Percentiles rank a stretch among this genome's conserved stretches.
Conservation (phyloP, 345 rosid species). For the Eucalyptus erythrocorys region DNA sequence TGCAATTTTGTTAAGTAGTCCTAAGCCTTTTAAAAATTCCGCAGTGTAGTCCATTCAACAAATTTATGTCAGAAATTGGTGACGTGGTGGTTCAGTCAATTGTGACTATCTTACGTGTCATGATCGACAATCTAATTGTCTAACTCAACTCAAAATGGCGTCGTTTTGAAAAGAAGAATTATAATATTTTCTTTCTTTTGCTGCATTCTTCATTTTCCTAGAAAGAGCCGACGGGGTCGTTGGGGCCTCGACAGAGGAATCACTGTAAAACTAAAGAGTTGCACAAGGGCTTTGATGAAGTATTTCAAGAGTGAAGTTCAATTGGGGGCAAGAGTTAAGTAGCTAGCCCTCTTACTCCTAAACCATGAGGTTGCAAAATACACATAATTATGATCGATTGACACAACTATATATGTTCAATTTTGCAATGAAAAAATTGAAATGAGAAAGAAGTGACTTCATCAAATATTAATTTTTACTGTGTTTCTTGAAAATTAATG, state of each 20-base stretch:
- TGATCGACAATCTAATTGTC: fast-evolving
- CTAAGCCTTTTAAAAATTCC: background rate
- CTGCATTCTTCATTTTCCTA: background rate
- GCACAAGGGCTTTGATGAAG: background rate
- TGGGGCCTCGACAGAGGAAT: too few relatives aligned
- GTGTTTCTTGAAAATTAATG: background rate
- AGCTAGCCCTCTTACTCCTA: background rate
- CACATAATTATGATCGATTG: background rate
- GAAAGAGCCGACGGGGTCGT: fast-evolving
- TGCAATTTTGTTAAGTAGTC: too few relatives aligned
- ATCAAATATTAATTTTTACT: background rate
- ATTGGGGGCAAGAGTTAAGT: background rate
- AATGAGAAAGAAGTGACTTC: background rate
- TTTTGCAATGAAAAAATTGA: background rate
- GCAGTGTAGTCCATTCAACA: background rate
- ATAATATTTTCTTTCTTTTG: background rate
- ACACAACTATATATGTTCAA: background rate
- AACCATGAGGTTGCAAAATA: background rate
- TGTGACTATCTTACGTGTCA: background rate
- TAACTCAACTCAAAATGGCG: background rate
- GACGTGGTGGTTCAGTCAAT: background rate
- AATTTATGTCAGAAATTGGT: background rate
- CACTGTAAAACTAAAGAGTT: background rate
- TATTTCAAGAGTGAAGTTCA: background rate
- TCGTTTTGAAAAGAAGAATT: background rate